Conservation (phyloP, 176 grass and related monocot species). For the Hsuehochloa calcarea region DNA sequence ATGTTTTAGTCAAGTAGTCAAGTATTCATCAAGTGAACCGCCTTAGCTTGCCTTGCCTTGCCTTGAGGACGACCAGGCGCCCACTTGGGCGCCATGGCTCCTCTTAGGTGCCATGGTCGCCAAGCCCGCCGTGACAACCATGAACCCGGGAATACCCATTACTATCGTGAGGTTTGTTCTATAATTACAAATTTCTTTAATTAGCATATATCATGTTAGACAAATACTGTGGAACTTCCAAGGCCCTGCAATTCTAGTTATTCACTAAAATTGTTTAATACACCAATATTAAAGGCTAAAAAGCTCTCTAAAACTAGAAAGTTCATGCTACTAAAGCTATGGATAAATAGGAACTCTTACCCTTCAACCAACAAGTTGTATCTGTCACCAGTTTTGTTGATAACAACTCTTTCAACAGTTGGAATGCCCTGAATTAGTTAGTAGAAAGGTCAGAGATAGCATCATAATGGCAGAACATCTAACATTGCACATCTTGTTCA, state of each 20-base stretch:
- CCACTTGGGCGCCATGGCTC: too few relatives aligned
- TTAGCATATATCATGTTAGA: constrained; percentile 14
- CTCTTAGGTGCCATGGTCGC: too few relatives aligned
- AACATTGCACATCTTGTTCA: constrained; percentile 29
- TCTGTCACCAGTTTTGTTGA: constrained; percentile 31
- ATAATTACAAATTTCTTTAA: constrained; percentile 20
- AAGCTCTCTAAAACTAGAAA: constrained; percentile 4
- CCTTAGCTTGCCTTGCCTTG: too few relatives aligned
- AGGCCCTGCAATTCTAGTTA: constrained; percentile 2
- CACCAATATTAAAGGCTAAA: neutral
- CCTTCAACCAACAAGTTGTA: constrained; percentile 82
- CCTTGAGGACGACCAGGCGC: too few relatives aligned
- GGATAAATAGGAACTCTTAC: constrained; percentile 37
- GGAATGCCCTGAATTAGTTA: constrained; percentile 71
- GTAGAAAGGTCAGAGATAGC: constrained; percentile 21
- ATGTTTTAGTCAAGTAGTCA: too few relatives aligned
- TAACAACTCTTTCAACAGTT: constrained; percentile 82
- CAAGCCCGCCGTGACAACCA: too few relatives aligned
- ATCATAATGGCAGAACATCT: neutral
- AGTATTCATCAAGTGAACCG: too few relatives aligned
- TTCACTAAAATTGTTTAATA: constrained; percentile 13
- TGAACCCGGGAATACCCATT: constrained; percentile 73
- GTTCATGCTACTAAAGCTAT: neutral
- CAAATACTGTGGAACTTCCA: neutral
- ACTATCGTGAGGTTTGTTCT: constrained; percentile 93